Evolutionary conservation across 345 rosid genomes (phyloP).

Genomic region (Eucalyptus cloeziana): DNA sequence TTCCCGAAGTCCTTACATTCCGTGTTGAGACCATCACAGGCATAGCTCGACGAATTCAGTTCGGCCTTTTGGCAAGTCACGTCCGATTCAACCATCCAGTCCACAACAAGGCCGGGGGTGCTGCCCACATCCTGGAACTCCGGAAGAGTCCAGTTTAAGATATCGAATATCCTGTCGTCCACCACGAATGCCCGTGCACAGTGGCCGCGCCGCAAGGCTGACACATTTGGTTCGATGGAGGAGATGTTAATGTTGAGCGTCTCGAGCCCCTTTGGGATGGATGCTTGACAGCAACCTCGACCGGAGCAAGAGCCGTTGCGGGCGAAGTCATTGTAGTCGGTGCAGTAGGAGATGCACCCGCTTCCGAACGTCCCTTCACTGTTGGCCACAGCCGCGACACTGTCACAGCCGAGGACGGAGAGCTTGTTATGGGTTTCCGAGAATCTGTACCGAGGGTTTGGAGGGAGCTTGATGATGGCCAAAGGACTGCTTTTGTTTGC

Average conservation of each 20-base stretch:
- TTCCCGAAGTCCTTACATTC: not conserved
- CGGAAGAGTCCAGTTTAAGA: not conserved
- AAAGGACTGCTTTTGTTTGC: not conserved
- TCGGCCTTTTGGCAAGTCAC: rapidly evolving
- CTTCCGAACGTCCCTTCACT: not conserved
- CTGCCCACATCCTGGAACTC: not conserved
- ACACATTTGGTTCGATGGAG: rapidly evolving
- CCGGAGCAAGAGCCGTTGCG: not conserved
- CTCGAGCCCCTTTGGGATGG: not conserved
- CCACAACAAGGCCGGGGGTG: not conserved
- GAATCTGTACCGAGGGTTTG: not conserved
- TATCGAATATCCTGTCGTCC: not conserved
- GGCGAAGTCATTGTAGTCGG: rapidly evolving
- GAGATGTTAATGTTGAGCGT: rapidly evolving
- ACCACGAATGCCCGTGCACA: not conserved
- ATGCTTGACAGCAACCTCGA: not conserved
- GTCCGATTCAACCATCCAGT: not conserved
- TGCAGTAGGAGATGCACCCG: not conserved
- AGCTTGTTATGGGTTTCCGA: not conserved
- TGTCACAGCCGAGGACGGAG: not conserved
- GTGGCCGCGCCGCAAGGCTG: rapidly evolving
- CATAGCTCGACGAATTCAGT: not conserved
- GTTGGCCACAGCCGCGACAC: rapidly evolving
- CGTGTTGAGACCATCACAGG: rapidly evolving
- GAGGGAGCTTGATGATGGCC: not conserved